Evolutionary conservation across 306 rosid species (phyloP), one percentile per base, ranked within the genome.

Genomic region (Geum urbanum): DNA sequence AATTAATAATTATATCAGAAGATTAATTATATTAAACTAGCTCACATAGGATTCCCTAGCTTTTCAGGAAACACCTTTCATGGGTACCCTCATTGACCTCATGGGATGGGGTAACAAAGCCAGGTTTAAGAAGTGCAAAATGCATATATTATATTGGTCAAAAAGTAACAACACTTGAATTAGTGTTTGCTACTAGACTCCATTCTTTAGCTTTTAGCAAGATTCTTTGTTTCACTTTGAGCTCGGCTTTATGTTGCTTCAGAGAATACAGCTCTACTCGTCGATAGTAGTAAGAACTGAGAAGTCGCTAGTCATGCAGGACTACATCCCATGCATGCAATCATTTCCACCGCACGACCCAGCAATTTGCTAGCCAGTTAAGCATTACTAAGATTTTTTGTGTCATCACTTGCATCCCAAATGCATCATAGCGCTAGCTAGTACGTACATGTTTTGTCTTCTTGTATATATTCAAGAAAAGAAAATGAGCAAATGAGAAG

Each of bases 181-280:
- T 84, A 85, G 84, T 92, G 90, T 83, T 84, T 87, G 91, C 92
- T 89, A 87, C 97, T 89, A 92, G 90, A 83, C 95, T 89, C 95
- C 96, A 89, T 87, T 83, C 74, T 70, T 81, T 89, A 80, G 90
- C 95, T 92, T 92, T 92, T 87, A 83, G 77, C 87, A 84, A 84
- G 88, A 87, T 87, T 92, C 95, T 89, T 84, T 81, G 78, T 79
- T 70, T 73, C 84, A 81, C 94, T 89, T 91, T 87, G 86, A 79
- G 83, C 86, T 76, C 85, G 81, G 85, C 96, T 89, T 92, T 87
- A 89, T 86, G 92, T 92, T 84, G 84, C 90, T 89, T 85, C 92
- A 77, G 41, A 59, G 45, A 37, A 35, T 59, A 37, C 9, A 44
- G 56, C 57, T 65, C 18, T 72, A 32, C 77, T 79, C 22, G 77